phyloP scores from a whole-genome alignment of 1,284 basidiomycete genomes.

The Apiotrichum gamsii region DNA sequence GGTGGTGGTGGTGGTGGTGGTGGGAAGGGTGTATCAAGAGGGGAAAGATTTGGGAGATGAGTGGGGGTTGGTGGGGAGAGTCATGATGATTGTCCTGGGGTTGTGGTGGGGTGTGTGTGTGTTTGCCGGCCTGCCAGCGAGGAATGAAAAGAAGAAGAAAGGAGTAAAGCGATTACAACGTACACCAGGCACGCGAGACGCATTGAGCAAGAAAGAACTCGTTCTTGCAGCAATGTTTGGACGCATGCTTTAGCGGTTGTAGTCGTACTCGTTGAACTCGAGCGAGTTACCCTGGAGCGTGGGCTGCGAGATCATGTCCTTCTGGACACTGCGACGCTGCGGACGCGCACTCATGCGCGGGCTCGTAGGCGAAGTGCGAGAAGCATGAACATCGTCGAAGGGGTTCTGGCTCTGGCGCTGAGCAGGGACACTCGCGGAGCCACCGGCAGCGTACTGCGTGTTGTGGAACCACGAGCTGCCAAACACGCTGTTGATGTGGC shows the following conservation, averaged over 20 bases:
- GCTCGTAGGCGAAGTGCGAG: constrained; percentile 9
- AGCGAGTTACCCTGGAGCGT: constrained; percentile 46
- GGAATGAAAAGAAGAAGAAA: not conserved
- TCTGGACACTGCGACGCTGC: constrained; percentile 32
- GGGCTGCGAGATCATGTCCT: constrained; percentile 45
- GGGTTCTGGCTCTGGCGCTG: constrained; percentile 32
- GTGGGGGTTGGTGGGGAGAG: not conserved
- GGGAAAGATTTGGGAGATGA: not conserved
- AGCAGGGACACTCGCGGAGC: not conserved
- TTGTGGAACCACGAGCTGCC: constrained; percentile 23
- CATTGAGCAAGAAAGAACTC: too few species aligned
- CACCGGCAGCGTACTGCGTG: not conserved
- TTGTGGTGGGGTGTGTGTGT: too few species aligned
- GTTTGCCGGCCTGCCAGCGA: too few species aligned
- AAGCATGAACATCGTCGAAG: constrained; percentile 46
- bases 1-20: not conserved
- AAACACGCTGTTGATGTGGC: constrained; percentile 29
- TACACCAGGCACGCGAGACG: too few species aligned
- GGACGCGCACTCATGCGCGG: constrained; percentile 15
- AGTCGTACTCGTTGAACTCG: constrained; percentile 42
- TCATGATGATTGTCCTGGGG: too few species aligned
- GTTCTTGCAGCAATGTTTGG: too few species aligned
- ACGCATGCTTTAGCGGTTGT: not conserved
- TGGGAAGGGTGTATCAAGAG: not conserved
- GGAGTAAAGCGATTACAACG: not conserved